Base-by-base conservation (phyloP, 106 monocot genomes). In the Xerophyta viscosa region DNA sequence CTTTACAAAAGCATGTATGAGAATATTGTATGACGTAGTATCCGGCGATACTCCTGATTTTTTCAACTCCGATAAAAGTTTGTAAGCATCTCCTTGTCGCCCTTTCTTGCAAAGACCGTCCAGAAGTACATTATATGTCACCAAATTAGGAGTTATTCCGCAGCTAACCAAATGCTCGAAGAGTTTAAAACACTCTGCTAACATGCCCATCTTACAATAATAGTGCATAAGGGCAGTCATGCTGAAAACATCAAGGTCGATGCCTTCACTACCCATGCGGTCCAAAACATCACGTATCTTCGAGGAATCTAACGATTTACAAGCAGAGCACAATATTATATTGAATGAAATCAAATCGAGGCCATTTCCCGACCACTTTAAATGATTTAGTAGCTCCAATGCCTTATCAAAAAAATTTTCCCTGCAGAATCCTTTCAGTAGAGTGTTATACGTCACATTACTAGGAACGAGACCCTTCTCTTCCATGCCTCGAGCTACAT, bases 321-420 rank as follows among this genome's bases (percentile, higher is more conserved):
- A 82, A 20, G 82, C 76, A 46, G 61, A 54, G 29, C 65, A 68
- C 57, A 82, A 29, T 24, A 82, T 33, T 45, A 76, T 82, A 43
- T 77, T 82, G 60, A 77, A 77, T 15, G 76, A 77, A 56, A 68
- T 36, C 58, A 66, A 43, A 37, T 82, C 82, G 24, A 62, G 77
- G 37, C 57, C 61, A 42, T 22, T 24, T 41, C 49, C 47, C 24
- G 22, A 48, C 47, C 69, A 69, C 15, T 46, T 43, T 43, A 62
- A 52, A 26, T 52, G 47, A 55, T 77, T 69, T 10, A 72, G 52
- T 24, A 69, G 36, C 29, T 31, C 29, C 8, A 82, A 50, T 42
- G 82, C 76, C 50, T 69, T 53, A 15, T 73, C 53, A 15, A 77
- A 19, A 25, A 58, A 65, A 5, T 57, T 2, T 52, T 77, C 82